Evolutionary conservation across 805 yeast species (phyloP).

Genomic region (Tetrapisispora iriomotensis): DNA sequence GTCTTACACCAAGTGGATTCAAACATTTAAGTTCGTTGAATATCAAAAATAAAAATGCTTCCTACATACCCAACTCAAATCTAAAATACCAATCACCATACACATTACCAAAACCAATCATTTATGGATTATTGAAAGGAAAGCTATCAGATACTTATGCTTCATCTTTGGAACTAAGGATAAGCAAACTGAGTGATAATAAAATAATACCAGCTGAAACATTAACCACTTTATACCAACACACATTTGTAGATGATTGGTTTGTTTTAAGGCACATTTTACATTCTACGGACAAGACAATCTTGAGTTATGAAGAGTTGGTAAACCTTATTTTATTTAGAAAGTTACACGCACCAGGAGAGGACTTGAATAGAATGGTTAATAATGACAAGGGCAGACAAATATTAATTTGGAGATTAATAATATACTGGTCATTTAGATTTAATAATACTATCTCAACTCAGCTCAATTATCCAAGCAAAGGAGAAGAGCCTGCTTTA

Average conservation of each 20-base stretch:
- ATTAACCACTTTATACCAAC: conserved; percentile 44
- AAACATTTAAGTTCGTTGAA: conserved; percentile 14
- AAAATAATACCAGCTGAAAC: conserved; percentile 25
- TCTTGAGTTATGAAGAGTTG: conserved; percentile 40
- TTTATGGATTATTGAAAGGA: conserved; percentile 28
- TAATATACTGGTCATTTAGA: conserved; percentile 33
- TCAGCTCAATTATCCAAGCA: conserved; percentile 5
- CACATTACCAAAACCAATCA: conserved; percentile 33
- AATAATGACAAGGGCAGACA: conserved; percentile 30
- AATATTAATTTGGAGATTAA: conserved; percentile 33
- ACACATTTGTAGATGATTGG: conserved; percentile 29
- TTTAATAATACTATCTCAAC: conserved; percentile 26
- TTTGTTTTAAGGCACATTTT: conserved; percentile 14
- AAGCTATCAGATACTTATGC: conserved; percentile 1
- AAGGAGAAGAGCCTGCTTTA: conserved; percentile 18
- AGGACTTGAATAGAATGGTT: conserved; percentile 28
- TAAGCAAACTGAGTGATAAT: conserved; percentile 20
- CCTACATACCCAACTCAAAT: neutral
- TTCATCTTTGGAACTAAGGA: neutral
- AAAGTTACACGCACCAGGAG: conserved; percentile 36
- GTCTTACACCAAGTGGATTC: conserved; percentile 38
- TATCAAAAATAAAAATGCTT: neutral
- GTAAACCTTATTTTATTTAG: conserved; percentile 47
- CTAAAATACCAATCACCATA: conserved; percentile 37
- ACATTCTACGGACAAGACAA: conserved; percentile 1